Conservation (phyloP, 495 filamentous ascomycete species). For the Massariosphaeria phaeospora region DNA sequence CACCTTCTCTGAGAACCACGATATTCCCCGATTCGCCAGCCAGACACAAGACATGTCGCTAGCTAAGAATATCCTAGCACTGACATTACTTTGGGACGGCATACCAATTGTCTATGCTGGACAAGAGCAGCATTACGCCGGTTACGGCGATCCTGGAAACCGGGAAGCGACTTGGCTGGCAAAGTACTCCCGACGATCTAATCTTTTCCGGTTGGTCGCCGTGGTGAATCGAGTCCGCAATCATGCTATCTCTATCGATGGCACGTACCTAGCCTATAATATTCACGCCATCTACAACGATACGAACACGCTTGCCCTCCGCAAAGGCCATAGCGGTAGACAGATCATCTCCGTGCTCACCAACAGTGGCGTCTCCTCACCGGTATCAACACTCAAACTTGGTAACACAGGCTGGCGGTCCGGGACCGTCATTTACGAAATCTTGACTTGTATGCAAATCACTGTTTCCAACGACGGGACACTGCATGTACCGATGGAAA, state of each 20-base stretch:
- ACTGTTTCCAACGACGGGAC: slow-evolving; percentile 39
- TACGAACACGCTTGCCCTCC: slow-evolving; percentile 54
- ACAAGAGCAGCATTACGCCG: slow-evolving; percentile 67
- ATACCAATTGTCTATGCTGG: slow-evolving; percentile 65
- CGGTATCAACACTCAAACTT: slow-evolving; percentile 47
- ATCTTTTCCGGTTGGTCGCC: slow-evolving; percentile 58
- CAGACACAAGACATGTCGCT: slow-evolving; percentile 44
- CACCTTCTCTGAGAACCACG: slow-evolving; percentile 77
- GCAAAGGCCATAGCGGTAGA: slow-evolving; percentile 54
- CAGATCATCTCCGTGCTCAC: slow-evolving; percentile 59
- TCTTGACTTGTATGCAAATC: slow-evolving; percentile 44
- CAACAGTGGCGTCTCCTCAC: slow-evolving; percentile 51
- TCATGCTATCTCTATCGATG: slow-evolving; percentile 47
- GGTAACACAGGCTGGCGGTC: slow-evolving; percentile 41
- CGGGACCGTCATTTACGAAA: slow-evolving; percentile 42
- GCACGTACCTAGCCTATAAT: slow-evolving; percentile 50
- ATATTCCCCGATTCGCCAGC: slow-evolving; percentile 44
- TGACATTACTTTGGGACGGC: slow-evolving; percentile 65
- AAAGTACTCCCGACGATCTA: slow-evolving; percentile 53
- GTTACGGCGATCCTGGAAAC: slow-evolving; percentile 56
- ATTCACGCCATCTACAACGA: slow-evolving; percentile 55
- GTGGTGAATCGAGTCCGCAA: slow-evolving; percentile 57
- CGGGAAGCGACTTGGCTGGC: slow-evolving; percentile 73
- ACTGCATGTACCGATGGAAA: slow-evolving; percentile 33
- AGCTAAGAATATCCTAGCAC: slow-evolving; percentile 64